These are phyloP conservation scores for Apophysomyces trapeziformis DNA, from an alignment of 371 early-diverging fungal species.

Conservation along the genomic window DNA sequence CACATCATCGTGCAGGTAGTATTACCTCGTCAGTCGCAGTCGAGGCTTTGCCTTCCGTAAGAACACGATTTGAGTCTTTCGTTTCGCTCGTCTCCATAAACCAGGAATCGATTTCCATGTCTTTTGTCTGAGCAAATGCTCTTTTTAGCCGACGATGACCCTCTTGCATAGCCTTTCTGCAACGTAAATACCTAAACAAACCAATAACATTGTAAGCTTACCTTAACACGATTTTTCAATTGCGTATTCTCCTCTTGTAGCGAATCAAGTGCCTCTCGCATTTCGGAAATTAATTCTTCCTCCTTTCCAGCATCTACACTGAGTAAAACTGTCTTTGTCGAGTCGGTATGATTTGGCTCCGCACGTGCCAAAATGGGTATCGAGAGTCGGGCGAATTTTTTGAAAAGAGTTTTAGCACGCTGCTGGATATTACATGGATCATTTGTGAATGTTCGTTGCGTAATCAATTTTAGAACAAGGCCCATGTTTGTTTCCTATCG, in stretches of 20 bases:
- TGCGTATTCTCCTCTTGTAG: conserved; percentile 44
- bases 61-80: background rate
- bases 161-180: conserved; percentile 37
- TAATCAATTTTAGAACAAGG: conserved; percentile 46
- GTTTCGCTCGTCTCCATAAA: conserved; percentile 9
- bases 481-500: conserved; percentile 56
- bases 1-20: background rate
- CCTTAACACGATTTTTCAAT: conserved; percentile 39
- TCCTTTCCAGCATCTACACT: conserved; percentile 42
- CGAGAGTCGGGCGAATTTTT: conserved; percentile 38
- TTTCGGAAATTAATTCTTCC: conserved; percentile 46
- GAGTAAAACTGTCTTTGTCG: conserved; percentile 28
- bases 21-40: background rate
- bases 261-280: conserved; percentile 38
- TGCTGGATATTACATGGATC: conserved; percentile 38
- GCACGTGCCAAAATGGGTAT: conserved; percentile 35
- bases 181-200: background rate
- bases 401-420: conserved; percentile 37
- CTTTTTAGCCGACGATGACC: conserved; percentile 39
- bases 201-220: conserved; percentile 6
- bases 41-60: background rate
- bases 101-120: conserved; percentile 12
- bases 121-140: conserved; percentile 39
- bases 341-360: conserved; percentile 18
- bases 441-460: conserved; percentile 36